Conservation (phyloP, 345 rosid species). For the Fremontodendron californicum region DNA sequence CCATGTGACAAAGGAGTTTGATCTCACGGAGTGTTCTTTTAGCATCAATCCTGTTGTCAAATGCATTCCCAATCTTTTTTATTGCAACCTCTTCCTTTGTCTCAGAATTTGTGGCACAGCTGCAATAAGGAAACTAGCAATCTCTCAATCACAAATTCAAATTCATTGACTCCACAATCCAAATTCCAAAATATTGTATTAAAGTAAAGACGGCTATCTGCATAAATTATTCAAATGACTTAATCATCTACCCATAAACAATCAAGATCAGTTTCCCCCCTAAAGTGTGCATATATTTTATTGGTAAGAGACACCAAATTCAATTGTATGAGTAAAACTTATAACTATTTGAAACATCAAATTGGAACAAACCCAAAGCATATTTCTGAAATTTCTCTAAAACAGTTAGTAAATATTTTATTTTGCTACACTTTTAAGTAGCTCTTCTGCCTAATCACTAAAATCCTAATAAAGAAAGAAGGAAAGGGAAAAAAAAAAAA, state of each 20-base stretch:
- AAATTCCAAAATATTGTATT: not conserved
- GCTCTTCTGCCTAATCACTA: not conserved
- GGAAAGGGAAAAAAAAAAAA: not conserved
- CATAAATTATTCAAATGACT: not conserved
- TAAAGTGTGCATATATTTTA: too few species aligned
- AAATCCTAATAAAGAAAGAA: not conserved
- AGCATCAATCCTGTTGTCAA: conserved; percentile 84
- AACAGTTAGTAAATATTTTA: not conserved
- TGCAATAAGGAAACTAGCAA: conserved; percentile 18
- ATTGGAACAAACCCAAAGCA: not conserved
- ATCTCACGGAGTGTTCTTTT: conserved; percentile 88
- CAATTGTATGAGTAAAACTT: not conserved
- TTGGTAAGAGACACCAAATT: too few species aligned
- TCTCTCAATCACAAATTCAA: not conserved
- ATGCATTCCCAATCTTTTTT: conserved; percentile 85
- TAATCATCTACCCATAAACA: not conserved
- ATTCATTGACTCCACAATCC: not conserved
- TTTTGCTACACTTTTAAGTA: not conserved
- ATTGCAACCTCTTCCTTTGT: conserved; percentile 81
- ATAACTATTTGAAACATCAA: not conserved
- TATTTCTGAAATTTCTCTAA: not conserved
- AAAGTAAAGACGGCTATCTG: not conserved
- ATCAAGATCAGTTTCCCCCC: not conserved
- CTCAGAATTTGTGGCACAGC: conserved; percentile 71
- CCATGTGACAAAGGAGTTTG: conserved; percentile 90